Percentiles rank a stretch among this genome's conserved stretches.
Evolutionary conservation across 148 eudicot genomes (phyloP).

Genomic region (Tetragonia tetragonoides): DNA sequence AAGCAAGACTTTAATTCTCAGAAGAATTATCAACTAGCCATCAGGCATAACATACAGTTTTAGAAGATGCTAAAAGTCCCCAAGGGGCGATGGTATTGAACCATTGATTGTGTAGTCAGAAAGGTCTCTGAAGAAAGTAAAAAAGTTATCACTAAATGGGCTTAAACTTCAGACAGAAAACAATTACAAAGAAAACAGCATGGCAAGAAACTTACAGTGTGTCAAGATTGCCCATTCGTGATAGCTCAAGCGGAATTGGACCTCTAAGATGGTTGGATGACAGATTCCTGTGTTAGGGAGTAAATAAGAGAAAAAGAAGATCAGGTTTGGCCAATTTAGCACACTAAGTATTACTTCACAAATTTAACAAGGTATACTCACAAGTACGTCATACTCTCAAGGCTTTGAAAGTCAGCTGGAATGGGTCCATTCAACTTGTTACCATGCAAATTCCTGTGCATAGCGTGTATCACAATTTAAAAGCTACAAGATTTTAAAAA

Average conservation of each 20-base stretch:
- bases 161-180: not conserved
- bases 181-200: not conserved
- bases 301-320: slow-evolving; percentile 1
- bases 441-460: slow-evolving; percentile 67
- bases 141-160: not conserved
- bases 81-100: slow-evolving; percentile 79
- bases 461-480: not conserved
- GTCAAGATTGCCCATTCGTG: slow-evolving; percentile 95
- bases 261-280: slow-evolving; percentile 80
- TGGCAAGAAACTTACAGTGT: slow-evolving; percentile 55
- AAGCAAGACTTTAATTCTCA: slow-evolving; percentile 2
- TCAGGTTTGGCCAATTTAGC: not conserved
- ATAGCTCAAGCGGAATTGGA: slow-evolving; percentile 83
- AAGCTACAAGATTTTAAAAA: not conserved
- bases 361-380: slow-evolving; percentile 34
- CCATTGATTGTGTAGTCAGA: slow-evolving; percentile 76
- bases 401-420: slow-evolving; percentile 68
- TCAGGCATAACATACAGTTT: slow-evolving; percentile 56
- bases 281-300: slow-evolving; percentile 52
- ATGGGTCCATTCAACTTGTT: slow-evolving; percentile 85
- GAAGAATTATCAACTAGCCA: not conserved
- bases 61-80: slow-evolving; percentile 96
- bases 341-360: not conserved
- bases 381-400: slow-evolving; percentile 98
- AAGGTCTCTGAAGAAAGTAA: slow-evolving; percentile 58